A percentile compares a stretch with the other conserved stretches of the same genome.
Conservation (phyloP, 2,329 filamentous ascomycete species). For the Exophiala alcalophila region DNA sequence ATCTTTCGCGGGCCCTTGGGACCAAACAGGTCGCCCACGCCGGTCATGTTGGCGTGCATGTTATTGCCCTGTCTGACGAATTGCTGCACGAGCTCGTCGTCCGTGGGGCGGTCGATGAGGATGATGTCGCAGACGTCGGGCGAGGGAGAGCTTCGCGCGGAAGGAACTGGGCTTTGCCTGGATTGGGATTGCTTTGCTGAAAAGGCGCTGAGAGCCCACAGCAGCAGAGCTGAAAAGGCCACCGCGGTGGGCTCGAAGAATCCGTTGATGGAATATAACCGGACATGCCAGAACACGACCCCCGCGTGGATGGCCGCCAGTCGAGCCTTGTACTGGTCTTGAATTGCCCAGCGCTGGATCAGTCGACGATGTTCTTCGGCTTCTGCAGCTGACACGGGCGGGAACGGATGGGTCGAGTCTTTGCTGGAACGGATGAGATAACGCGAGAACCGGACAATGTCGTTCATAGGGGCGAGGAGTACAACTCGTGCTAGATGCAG, state of each 20-base stretch:
- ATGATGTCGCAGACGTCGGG: conserved; percentile 40
- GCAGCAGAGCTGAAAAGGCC: conserved; percentile 44
- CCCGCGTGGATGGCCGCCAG: conserved; percentile 54
- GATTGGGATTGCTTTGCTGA: conserved; percentile 30
- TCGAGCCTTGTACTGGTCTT: conserved; percentile 56
- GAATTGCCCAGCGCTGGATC: conserved; percentile 48
- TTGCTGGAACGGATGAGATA: conserved; percentile 31
- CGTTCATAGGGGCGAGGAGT: conserved; percentile 47
- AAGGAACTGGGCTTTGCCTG: conserved; percentile 31
- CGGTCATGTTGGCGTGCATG: conserved; percentile 52
- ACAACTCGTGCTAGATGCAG: conserved; percentile 54
- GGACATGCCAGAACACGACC: conserved; percentile 51
- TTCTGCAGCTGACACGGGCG: conserved; percentile 33
- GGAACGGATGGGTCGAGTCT: conserved; percentile 32
- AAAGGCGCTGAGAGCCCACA: conserved; percentile 49
- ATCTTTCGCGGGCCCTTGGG: conserved; percentile 12
- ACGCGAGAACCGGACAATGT: conserved; percentile 45
- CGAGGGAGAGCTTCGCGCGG: too few species aligned
- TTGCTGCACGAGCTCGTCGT: conserved; percentile 57
- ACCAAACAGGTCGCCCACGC: conserved; percentile 45
- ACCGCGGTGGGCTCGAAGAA: conserved; percentile 48
- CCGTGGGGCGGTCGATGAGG: conserved; percentile 53
- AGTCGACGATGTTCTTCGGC: conserved; percentile 36
- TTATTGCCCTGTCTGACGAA: conserved; percentile 51
- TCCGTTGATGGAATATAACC: conserved; percentile 47